Evolutionary conservation across 495 filamentous ascomycete genomes (phyloP), one percentile per base, ranked within the genome.

Genomic region (Bacidia gigantensis): DNA sequence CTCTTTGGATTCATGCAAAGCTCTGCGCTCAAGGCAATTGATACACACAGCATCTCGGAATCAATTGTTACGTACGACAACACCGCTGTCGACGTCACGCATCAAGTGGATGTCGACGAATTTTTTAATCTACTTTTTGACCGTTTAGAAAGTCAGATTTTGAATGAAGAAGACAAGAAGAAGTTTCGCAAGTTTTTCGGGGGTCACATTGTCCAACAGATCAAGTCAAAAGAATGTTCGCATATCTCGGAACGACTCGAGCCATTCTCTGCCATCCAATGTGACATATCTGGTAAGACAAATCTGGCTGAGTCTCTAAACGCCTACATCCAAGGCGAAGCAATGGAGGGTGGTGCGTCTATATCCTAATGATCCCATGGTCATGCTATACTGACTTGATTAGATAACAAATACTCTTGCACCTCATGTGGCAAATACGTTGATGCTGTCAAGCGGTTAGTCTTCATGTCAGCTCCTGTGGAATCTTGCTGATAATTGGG

Each of bases 51-150:
- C 0, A 80, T 92, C 46, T 86, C 90, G 24, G 72, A 72, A 20
- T 78, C 76, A 29, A 84, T 96, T 59, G 80, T 77, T 49, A 92
- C 85, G 0, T 90, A 92, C 57, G 89, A 94, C 24, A 84, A 88
- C 45, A 72, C 80, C 17, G 71, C 76, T n/a, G 89, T 97, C 46
- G 89, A 97, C 65, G 80, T 90, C 23, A 80, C 79, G 18, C 74
- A 86, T 39, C 93, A 97, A 62, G 96, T 97, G 87, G 92, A 99
- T 62, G 93, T 95, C 12, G 93, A 97, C 57, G 89, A 95, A 61
- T 99, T 97, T 64, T 97, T 92, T 67, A 94, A 92, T 59, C 72
- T 93, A 20, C 73, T 97, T 0, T 92, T 96, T 59, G 89, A 95
- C 59, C 77, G 87, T 26, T 88, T 86, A 78, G 93, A 99, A 62